Evolutionary conservation across 2,329 filamentous ascomycete species (phyloP).

Genomic region (Fusarium nurragi): DNA sequence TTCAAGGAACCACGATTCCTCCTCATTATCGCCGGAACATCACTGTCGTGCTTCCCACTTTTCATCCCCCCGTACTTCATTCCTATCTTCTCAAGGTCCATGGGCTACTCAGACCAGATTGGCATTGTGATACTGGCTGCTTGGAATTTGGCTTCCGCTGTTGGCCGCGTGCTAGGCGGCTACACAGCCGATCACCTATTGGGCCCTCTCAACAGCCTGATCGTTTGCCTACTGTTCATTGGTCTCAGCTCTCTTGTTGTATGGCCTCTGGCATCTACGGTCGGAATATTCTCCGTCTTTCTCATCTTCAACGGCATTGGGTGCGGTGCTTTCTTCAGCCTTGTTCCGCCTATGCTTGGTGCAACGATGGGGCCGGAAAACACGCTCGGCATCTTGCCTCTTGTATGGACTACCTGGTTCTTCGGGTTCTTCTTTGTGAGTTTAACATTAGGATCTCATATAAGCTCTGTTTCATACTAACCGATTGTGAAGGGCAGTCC

Average conservation of each 20-base stretch:
- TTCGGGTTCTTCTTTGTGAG: slow-evolving; percentile 46
- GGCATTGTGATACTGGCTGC: slow-evolving; percentile 40
- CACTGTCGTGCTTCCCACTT: slow-evolving; percentile 41
- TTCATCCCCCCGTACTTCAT: slow-evolving; percentile 44
- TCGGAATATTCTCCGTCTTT: slow-evolving; percentile 38
- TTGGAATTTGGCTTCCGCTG: slow-evolving; percentile 46
- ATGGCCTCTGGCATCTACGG: slow-evolving; percentile 43
- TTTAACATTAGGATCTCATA: accelerated
- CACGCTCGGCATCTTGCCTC: slow-evolving; percentile 39
- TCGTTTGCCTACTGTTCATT: slow-evolving; percentile 42
- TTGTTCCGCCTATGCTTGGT: slow-evolving; percentile 43
- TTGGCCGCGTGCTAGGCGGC: slow-evolving; percentile 41
- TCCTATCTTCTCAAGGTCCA: slow-evolving; percentile 38
- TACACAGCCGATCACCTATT: slow-evolving; percentile 41
- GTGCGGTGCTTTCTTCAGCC: slow-evolving; percentile 46
- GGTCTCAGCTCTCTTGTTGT: slow-evolving; percentile 42
- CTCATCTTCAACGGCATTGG: slow-evolving; percentile 44
- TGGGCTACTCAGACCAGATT: slow-evolving; percentile 41
- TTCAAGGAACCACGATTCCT: slow-evolving; percentile 43
- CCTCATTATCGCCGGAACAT: slow-evolving; percentile 37
- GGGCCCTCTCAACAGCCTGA: slow-evolving; percentile 44
- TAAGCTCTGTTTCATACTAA: background rate
- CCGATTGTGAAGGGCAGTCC: slow-evolving; percentile 24
- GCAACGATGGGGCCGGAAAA: slow-evolving; percentile 41
- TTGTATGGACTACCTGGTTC: slow-evolving; percentile 46